These are phyloP conservation scores for Hypoxylon lienhwacheense DNA, from an alignment of 495 filamentous ascomycete genomes.

Conservation along the genomic window DNA sequence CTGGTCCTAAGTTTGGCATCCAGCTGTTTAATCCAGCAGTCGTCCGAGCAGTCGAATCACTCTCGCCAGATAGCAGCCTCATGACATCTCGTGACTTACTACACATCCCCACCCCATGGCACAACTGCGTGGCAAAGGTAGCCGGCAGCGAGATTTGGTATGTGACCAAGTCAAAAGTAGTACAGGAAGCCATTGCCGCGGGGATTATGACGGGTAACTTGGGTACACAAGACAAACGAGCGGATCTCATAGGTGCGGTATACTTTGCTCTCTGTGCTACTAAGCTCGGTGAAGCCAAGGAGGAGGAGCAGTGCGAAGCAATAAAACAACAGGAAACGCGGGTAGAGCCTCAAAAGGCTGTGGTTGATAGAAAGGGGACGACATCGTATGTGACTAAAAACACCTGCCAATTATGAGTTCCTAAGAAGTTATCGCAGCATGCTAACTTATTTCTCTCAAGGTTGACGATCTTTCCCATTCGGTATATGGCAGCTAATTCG, in stretches of 20 bases:
- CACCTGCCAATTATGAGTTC: neutral
- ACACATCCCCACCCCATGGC: slow-evolving; percentile 51
- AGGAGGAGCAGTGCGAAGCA: neutral
- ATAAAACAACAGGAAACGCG: neutral
- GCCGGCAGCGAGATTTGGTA: slow-evolving; percentile 33
- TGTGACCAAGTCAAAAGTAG: slow-evolving; percentile 36
- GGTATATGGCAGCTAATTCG: slow-evolving; percentile 49
- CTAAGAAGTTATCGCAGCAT: neutral
- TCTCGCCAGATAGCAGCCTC: slow-evolving; percentile 10
- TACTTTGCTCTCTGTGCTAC: slow-evolving; percentile 11
- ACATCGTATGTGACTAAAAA: slow-evolving; percentile 13
- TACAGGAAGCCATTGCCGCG: slow-evolving; percentile 21
- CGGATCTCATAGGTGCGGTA: neutral
- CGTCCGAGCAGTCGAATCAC: slow-evolving; percentile 33
- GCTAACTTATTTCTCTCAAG: slow-evolving; percentile 49
- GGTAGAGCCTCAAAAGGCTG: neutral
- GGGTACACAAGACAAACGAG: neutral
- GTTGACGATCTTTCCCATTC: slow-evolving; percentile 49
- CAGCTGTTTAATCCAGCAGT: slow-evolving; percentile 38
- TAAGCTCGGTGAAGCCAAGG: neutral
- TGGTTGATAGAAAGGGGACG: neutral
- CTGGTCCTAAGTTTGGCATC: slow-evolving; percentile 48
- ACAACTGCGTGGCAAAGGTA: slow-evolving; percentile 44
- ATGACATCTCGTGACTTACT: slow-evolving; percentile 38
- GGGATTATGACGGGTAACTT: slow-evolving; percentile 22